phyloP scores from a whole-genome alignment of 257 asterid species.

The Primulina eburnea region DNA sequence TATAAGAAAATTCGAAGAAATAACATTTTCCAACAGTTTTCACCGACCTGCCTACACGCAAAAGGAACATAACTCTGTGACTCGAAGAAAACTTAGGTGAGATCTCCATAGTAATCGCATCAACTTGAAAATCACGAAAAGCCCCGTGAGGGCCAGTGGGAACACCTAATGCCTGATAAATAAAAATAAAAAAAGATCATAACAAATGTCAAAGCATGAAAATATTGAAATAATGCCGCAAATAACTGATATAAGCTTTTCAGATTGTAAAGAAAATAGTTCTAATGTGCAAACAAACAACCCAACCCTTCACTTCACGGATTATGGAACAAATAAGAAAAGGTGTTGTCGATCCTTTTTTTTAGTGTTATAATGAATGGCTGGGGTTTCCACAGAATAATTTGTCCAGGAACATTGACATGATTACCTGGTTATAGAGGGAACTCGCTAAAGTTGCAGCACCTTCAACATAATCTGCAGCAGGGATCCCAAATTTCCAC shows the following conservation, averaged over 20 bases:
- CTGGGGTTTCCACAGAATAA: constrained; percentile 10
- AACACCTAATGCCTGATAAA: constrained; percentile 80
- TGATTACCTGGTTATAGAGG: constrained; percentile 72
- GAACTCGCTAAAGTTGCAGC: constrained; percentile 89
- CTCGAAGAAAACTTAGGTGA: constrained; percentile 53
- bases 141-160: constrained; percentile 98
- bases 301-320: background rate
- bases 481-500: constrained; percentile 77
- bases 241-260: background rate
- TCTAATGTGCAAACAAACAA: constrained; percentile 5
- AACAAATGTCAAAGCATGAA: background rate
- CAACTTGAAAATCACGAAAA: constrained; percentile 96
- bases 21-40: background rate
- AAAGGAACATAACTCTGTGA: constrained; percentile 51
- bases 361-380: background rate
- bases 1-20: background rate
- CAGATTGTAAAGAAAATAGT: constrained; percentile 14
- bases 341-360: background rate
- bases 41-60: constrained; percentile 76
- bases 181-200: background rate
- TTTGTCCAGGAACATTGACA: constrained; percentile 19
- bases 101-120: constrained; percentile 85
- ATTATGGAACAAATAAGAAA: background rate
- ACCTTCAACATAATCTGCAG: constrained; percentile 80
- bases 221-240: background rate